These are phyloP conservation scores for Trichoderma koningiopsis DNA, from an alignment of 2,329 filamentous ascomycete genomes.

Conservation along the genomic window DNA sequence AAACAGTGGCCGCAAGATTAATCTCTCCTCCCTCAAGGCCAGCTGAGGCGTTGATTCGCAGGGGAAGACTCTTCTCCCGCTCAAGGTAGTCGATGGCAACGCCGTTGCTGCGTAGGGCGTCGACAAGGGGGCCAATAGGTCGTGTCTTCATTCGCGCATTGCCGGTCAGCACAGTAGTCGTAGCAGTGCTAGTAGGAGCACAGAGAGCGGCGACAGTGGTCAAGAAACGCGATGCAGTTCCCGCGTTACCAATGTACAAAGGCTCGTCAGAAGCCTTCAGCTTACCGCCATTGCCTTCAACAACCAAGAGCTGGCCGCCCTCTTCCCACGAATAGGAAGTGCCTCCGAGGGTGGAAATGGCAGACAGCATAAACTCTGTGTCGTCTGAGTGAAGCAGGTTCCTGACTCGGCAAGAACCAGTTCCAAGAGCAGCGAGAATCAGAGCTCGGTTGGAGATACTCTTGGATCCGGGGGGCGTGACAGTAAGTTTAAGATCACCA, in stretches of 20 bases:
- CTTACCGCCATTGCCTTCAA: slow-evolving; percentile 86
- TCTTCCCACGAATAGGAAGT: slow-evolving; percentile 94
- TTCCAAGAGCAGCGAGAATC: slow-evolving; percentile 87
- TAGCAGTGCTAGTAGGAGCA: slow-evolving; percentile 59
- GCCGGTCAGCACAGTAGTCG: slow-evolving; percentile 79
- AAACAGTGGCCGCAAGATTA: slow-evolving; percentile 90
- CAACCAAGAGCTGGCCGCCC: slow-evolving; percentile 84
- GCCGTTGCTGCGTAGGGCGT: slow-evolving; percentile 84
- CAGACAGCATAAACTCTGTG: slow-evolving; percentile 94
- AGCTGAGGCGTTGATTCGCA: slow-evolving; percentile 78
- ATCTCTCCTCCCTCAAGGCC: slow-evolving; percentile 87
- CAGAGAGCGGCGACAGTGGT: slow-evolving; percentile 90
- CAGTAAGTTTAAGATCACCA: slow-evolving; percentile 65
- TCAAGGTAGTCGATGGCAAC: slow-evolving; percentile 86
- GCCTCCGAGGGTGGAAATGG: slow-evolving; percentile 80
- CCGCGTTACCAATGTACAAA: slow-evolving; percentile 93
- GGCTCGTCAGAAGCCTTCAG: slow-evolving; percentile 74
- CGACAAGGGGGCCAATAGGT: slow-evolving; percentile 89
- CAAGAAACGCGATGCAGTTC: slow-evolving; percentile 92
- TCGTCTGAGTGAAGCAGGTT: slow-evolving; percentile 96
- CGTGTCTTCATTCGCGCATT: slow-evolving; percentile 96
- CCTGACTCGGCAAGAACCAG: slow-evolving; percentile 82
- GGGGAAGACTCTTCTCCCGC: slow-evolving; percentile 77
- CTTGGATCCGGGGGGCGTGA: slow-evolving; percentile 92
- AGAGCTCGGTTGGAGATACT: slow-evolving; percentile 96